These are phyloP conservation scores for Psilocybe tampanensis DNA, from an alignment of 768 basidiomycete genomes.

Conservation along the genomic window DNA sequence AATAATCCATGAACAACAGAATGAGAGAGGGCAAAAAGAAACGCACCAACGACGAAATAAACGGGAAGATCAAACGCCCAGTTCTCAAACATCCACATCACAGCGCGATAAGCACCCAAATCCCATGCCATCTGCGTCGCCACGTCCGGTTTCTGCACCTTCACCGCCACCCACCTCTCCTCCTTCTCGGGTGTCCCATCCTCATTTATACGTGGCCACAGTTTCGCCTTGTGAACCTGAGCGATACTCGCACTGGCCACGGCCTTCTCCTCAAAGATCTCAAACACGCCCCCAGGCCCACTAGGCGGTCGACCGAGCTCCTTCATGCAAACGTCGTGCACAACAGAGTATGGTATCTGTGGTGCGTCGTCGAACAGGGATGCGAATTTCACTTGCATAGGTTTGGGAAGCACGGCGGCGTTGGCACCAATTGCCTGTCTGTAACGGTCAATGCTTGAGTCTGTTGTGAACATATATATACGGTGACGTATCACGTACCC, in stretches of 20 bases:
- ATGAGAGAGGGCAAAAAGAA: not conserved
- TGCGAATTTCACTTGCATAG: slow-evolving; percentile 82
- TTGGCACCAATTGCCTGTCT: slow-evolving; percentile 86
- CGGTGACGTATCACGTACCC: slow-evolving; percentile 54
- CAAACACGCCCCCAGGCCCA: slow-evolving; percentile 76
- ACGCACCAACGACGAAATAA: slow-evolving; percentile 75
- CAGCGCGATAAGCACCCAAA: slow-evolving; percentile 64
- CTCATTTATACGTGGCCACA: slow-evolving; percentile 40
- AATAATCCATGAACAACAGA: not conserved
- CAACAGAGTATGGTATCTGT: slow-evolving; percentile 72
- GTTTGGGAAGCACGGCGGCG: slow-evolving; percentile 80
- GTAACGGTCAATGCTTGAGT: no score
- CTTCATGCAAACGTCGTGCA: slow-evolving; percentile 64
- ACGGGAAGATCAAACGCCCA: slow-evolving; percentile 87
- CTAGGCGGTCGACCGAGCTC: slow-evolving; percentile 71
- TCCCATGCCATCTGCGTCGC: slow-evolving; percentile 87
- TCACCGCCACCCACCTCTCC: slow-evolving; percentile 84
- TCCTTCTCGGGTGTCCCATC: slow-evolving; percentile 37
- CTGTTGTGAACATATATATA: no score
- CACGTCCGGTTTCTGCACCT: slow-evolving; percentile 90
- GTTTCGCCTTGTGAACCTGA: slow-evolving; percentile 83
- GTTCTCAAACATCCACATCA: slow-evolving; percentile 81
- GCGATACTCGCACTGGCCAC: slow-evolving; percentile 91
- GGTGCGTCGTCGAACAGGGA: slow-evolving; percentile 90
- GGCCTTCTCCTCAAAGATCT: slow-evolving; percentile 73